These are phyloP conservation scores for Pelargonium australe DNA, from an alignment of 441 rosid genomes.

Conservation along the genomic window DNA sequence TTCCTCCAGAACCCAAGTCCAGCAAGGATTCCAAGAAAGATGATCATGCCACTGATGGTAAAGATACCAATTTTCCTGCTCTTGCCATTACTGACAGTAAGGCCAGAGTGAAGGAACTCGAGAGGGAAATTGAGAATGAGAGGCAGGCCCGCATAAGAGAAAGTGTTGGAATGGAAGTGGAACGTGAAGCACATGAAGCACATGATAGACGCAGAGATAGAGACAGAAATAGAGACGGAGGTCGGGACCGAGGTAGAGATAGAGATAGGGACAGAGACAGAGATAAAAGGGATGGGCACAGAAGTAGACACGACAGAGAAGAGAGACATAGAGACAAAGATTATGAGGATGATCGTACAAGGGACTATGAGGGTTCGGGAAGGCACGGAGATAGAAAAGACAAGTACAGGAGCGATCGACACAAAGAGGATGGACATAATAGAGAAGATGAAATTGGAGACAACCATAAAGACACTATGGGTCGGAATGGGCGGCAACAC, in stretches of 20 bases:
- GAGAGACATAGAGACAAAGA: conserved; percentile 14
- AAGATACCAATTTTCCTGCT: conserved; percentile 42
- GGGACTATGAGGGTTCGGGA: conserved; percentile 22
- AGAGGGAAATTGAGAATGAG: conserved; percentile 42
- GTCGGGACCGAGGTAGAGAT: conserved; percentile 23
- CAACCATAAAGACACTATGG: conserved; percentile 5
- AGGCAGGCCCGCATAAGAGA: conserved; percentile 16
- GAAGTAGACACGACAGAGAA: conserved; percentile 8
- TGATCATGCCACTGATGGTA: conserved; percentile 17
- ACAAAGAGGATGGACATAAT: conserved; percentile 25
- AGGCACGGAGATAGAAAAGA: conserved; percentile 32
- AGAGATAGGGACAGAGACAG: conserved; percentile 21
- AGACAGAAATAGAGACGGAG: conserved; percentile 29
- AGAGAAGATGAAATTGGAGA: conserved; percentile 22
- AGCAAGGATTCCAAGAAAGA: conserved; percentile 25
- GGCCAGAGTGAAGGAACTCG: conserved; percentile 66
- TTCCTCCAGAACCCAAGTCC: conserved; percentile 41
- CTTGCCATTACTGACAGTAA: conserved; percentile 54
- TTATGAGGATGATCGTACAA: conserved; percentile 19
- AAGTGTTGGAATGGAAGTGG: conserved; percentile 20
- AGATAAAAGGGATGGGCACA: conserved; percentile 19
- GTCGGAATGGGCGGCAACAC: conserved; percentile 17
- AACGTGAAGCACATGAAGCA: neutral
- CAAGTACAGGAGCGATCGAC: conserved; percentile 23
- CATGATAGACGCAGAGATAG: conserved; percentile 26